Conservation (phyloP, 768 basidiomycete genomes). For the Pleurotus platypus region DNA sequence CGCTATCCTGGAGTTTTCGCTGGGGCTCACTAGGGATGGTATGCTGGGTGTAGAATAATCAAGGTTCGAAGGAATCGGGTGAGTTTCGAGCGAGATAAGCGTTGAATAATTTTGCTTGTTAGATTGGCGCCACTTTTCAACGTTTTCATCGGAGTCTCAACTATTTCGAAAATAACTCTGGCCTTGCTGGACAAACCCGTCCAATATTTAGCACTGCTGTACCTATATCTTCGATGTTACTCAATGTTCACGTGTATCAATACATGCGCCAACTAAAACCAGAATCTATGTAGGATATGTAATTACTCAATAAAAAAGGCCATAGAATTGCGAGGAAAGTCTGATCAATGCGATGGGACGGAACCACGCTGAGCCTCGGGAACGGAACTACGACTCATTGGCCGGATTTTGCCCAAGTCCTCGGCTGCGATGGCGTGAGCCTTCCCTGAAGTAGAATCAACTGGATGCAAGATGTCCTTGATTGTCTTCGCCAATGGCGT, state of each 20-base stretch:
- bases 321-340: not conserved
- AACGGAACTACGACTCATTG: not conserved
- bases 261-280: not conserved
- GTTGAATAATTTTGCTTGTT: too few species aligned
- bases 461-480: constrained; percentile 26
- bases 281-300: not conserved
- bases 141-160: too few species aligned
- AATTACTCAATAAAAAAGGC: not conserved
- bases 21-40: too few species aligned
- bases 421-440: not conserved
- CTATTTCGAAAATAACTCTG: too few species aligned
- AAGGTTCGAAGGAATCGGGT: too few species aligned
- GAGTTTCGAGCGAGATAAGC: too few species aligned
- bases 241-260: not conserved
- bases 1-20: too few species aligned
- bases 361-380: not conserved
- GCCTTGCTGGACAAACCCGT: too few species aligned
- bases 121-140: too few species aligned
- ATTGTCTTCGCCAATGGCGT: constrained; percentile 52
- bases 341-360: constrained; percentile 1
- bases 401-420: not conserved
- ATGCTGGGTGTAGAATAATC: too few species aligned
- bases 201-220: too few species aligned
- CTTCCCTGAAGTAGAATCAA: not conserved
- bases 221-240: too few species aligned